Base-by-base conservation (phyloP, 1,139 yeast species). In the Geotrichum klebahnii region DNA sequence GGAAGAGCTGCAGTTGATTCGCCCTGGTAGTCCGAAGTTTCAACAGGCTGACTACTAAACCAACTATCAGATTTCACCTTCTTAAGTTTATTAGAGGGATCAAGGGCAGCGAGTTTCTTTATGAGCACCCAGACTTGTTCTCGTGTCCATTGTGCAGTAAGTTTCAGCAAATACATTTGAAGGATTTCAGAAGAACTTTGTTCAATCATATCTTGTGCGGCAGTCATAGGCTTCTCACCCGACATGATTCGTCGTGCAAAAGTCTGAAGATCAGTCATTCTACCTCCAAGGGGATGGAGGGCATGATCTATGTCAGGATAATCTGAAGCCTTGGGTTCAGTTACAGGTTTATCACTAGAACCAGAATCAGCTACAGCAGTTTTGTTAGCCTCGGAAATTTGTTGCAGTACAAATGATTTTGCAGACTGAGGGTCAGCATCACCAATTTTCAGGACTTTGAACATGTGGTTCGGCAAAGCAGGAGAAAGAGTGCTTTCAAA, bases 101-200 rank as follows among this genome's bases (percentile, higher is more conserved):
- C 52, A 17, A 44, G 34, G 5, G 29, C 41, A 6, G 89, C 77
- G 42, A 92, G 72, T 39, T 76, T 58, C 60, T 84, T 84, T 62
- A 92, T 80, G 17, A 92, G 65, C 22, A 77, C 78, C 98, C 98
- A 92, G 0, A 89, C 95, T 62, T 92, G 97, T 1, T 95, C 86
- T 4, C 83, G 72, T 40, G 78, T 77, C 77, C 94, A 81, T 16
- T 78, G 78, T 23, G 70, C 71, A 28, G 69, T 63, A 9, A 74
- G 74, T 50, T 73, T 77, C 56, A 71, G 74, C 53, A 88, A 69
- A 67, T 83, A 89, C 62, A 86, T 82, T 46, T 94, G 95, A 2
- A 92, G 79, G 16, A 92, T 79, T 63, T 92, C 97, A 59, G 88
- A 90, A 2, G 94, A 82, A 0, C 96, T 84, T 65, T 89, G 96